Base-by-base conservation (phyloP, 2,329 filamentous ascomycete species). In the Colletotrichum musicola region DNA sequence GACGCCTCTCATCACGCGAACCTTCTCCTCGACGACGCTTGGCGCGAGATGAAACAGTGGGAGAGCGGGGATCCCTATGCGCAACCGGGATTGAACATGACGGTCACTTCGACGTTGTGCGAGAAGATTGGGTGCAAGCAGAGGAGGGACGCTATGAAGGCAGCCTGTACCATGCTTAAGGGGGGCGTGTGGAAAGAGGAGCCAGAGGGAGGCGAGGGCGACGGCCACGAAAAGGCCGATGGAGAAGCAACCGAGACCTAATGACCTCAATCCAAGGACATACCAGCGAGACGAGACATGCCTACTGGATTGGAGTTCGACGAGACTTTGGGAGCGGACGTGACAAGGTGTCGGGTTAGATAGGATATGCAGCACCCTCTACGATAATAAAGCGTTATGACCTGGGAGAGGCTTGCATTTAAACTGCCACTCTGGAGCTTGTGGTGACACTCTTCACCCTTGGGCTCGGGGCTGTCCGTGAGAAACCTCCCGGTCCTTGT, bases 41-140 rank as follows among this genome's bases (percentile, higher is more conserved):
- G 62, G 14, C 50, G 61, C 6, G 70, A 71, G 61, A 62, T 71
- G 68, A 64, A 60, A 35, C 40, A 22, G 20, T 71, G 68, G 68
- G 70, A 71, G 25, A 30, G 38, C n/a, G 68, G 68, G 2, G 64
- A 71, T 20, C 56, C 62, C 6, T 51, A 66, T 38, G 62, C 62
- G 57, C 42, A 71, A 35, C 64, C 68, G 6, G 68, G 70, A 6
- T 54, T 71, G 35, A 62, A 46, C n/a, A 71, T 71, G 70, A 71
- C 60, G 4, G 50, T 71, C 13, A 63, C 38, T 12, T 27, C 50
- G 4, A 38, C 55, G 25, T 42, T 68, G 12, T 56, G 62, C 35
- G 49, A 56, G 22, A 65, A 44, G 55, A 22, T 65, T 14, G 65
- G 65, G 18, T 68, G 65, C 25, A 55, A 68, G 35, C 62, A 50